These are phyloP conservation scores for Papiliotrema laurentii DNA, from an alignment of 1,284 basidiomycete species.

Conservation along the genomic window DNA sequence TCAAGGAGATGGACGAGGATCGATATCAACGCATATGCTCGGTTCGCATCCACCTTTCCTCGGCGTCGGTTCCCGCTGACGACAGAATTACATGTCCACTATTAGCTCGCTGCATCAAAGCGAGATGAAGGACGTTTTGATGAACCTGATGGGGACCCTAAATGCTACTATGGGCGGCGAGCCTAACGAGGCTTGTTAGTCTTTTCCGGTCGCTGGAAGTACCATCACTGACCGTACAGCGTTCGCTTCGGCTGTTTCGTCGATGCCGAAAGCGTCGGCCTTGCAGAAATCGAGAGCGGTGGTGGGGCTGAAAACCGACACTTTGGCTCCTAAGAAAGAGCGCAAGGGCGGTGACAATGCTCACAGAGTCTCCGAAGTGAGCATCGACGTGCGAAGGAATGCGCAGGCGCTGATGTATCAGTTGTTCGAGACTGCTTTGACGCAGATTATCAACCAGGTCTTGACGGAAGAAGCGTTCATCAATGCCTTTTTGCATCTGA, in stretches of 20 bases:
- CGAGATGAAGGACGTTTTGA: constrained; percentile 72
- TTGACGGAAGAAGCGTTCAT: constrained; percentile 84
- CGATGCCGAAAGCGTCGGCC: constrained; percentile 26
- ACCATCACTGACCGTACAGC: constrained; percentile 15
- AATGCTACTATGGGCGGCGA: constrained; percentile 69
- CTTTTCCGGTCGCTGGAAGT: background rate
- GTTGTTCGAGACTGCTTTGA: constrained; percentile 70
- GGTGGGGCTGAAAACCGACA: constrained; percentile 31
- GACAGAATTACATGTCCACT: constrained; percentile 81
- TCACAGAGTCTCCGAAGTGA: constrained; percentile 56
- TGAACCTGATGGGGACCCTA: constrained; percentile 58
- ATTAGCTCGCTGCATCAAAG: constrained; percentile 71
- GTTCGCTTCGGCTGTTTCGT: constrained; percentile 20
- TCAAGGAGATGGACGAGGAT: constrained; percentile 90
- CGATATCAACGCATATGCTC: constrained; percentile 80
- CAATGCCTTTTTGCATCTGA: constrained; percentile 85
- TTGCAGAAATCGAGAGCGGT: constrained; percentile 34
- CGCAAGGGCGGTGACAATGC: constrained; percentile 27
- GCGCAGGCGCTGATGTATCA: constrained; percentile 37
- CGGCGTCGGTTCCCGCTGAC: background rate
- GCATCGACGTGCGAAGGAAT: background rate
- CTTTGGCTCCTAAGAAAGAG: constrained; percentile 44
- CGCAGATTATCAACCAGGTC: constrained; percentile 71
- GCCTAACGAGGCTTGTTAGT: constrained; percentile 36
- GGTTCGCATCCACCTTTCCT: constrained; percentile 53